A percentile compares a stretch with the other conserved stretches of the same genome.
These are phyloP conservation scores for Bullera alba DNA, from an alignment of 768 basidiomycete genomes.

Conservation along the genomic window DNA sequence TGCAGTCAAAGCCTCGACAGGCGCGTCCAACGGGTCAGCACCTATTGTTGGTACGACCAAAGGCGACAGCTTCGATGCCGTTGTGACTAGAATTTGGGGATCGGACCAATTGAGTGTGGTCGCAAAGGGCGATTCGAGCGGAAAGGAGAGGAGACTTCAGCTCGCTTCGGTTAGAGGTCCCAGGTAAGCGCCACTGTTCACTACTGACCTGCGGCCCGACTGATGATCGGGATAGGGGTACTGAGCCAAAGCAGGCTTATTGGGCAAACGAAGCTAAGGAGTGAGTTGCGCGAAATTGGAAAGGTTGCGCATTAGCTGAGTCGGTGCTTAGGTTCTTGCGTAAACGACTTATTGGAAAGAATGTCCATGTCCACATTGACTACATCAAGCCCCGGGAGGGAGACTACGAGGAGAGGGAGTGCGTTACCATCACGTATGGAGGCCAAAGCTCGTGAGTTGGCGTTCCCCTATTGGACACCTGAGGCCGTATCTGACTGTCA, in stretches of 20 bases:
- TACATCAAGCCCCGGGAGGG: conserved; percentile 87
- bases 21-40: conserved; percentile 14
- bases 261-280: conserved; percentile 90
- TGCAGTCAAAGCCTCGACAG: conserved; percentile 22
- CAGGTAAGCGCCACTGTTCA: conserved; percentile 51
- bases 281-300: too few relatives aligned
- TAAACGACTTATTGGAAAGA: conserved; percentile 74
- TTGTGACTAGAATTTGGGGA: conserved; percentile 80
- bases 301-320: conserved; percentile 4
- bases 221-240: conserved; percentile 52
- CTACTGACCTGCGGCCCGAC: neutral
- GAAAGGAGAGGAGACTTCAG: conserved; percentile 74
- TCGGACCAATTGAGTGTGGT: conserved; percentile 81
- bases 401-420: conserved; percentile 88
- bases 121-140: conserved; percentile 56
- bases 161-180: conserved; percentile 82
- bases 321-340: conserved; percentile 60
- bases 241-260: conserved; percentile 76
- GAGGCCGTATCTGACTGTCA: neutral
- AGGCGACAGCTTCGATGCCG: conserved; percentile 61
- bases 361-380: conserved; percentile 56
- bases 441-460: conserved; percentile 63
- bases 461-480: neutral
- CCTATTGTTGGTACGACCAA: conserved; percentile 22
- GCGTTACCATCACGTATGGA: conserved; percentile 79